Conservation (phyloP, 805 yeast genomes). For the Cyberlindnera japonica region DNA sequence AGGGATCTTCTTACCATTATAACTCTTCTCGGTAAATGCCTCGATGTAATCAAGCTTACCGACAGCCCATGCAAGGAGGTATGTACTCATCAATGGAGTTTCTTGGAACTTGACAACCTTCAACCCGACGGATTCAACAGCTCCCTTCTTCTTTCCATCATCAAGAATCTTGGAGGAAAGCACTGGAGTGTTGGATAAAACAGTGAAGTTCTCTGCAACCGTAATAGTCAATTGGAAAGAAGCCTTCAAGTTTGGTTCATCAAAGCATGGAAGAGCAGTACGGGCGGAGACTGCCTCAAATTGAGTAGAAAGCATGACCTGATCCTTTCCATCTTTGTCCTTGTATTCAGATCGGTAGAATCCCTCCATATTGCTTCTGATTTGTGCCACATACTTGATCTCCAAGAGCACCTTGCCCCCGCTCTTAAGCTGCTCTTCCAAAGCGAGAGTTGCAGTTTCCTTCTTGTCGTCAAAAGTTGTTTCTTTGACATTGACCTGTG, state of each 20-base stretch:
- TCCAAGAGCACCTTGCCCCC: slow-evolving; percentile 38
- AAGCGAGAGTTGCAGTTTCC: slow-evolving; percentile 59
- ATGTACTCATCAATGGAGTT: slow-evolving; percentile 80
- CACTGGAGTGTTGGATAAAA: slow-evolving; percentile 65
- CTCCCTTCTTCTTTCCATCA: slow-evolving; percentile 47
- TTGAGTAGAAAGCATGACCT: slow-evolving; percentile 76
- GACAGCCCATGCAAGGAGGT: slow-evolving; percentile 75
- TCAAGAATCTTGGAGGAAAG: slow-evolving; percentile 43
- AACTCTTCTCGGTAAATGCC: slow-evolving; percentile 28
- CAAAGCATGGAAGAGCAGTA: slow-evolving; percentile 80
- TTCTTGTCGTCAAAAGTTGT: slow-evolving; percentile 44
- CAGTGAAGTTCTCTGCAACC: slow-evolving; percentile 50
- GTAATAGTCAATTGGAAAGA: slow-evolving; percentile 61
- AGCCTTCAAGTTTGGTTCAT: slow-evolving; percentile 80
- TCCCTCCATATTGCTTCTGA: slow-evolving; percentile 75
- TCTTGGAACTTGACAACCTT: slow-evolving; percentile 47
- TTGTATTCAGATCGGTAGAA: slow-evolving; percentile 70
- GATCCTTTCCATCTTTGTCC: slow-evolving; percentile 53
- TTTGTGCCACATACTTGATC: slow-evolving; percentile 52
- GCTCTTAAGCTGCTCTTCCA: slow-evolving; percentile 42
- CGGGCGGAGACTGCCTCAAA: slow-evolving; percentile 85
- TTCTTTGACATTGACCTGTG: slow-evolving; percentile 24
- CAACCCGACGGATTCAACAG: slow-evolving; percentile 29
- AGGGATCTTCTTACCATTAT: slow-evolving; percentile 64
- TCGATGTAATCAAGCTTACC: slow-evolving; percentile 77